A percentile compares a stretch with the other conserved stretches of the same genome.
phyloP scores from a whole-genome alignment of 306 rosid species.

The Cucumis hystrix region DNA sequence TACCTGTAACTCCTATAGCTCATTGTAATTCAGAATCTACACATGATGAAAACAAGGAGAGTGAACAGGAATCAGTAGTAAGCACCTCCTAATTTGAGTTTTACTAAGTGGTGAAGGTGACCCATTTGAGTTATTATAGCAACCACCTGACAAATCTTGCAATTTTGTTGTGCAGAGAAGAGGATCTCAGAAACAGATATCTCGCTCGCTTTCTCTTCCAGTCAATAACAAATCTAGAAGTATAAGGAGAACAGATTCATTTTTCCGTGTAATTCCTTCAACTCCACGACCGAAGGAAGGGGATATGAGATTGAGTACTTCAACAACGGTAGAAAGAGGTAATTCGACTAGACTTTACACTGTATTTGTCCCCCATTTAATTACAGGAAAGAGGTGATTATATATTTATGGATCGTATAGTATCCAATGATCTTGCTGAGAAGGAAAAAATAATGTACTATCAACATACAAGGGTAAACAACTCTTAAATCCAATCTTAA shows the following conservation, averaged over 20 bases:
- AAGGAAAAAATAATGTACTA: background rate
- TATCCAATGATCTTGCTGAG: background rate
- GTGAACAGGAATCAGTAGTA: conserved; percentile 39
- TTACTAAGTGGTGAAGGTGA: background rate
- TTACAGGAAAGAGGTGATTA: background rate
- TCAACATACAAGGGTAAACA: background rate
- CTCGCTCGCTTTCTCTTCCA: conserved; percentile 85
- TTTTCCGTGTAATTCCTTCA: conserved; percentile 76
- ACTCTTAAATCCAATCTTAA: background rate
- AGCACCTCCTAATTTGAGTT: conserved; percentile 13
- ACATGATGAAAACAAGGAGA: conserved; percentile 38
- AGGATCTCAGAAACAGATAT: conserved; percentile 36
- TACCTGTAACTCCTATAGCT: conserved; percentile 67
- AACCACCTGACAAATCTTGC: background rate
- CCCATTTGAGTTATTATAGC: background rate
- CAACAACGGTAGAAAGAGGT: conserved; percentile 52
- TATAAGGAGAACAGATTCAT: conserved; percentile 57
- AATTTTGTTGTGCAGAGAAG: conserved; percentile 36
- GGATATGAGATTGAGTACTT: conserved; percentile 18
- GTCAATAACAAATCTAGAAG: conserved; percentile 33
- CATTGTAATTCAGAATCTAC: conserved; percentile 37
- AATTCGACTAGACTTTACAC: conserved; percentile 7
- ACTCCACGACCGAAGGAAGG: conserved; percentile 59
- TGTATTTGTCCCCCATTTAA: background rate
- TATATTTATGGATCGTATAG: background rate